A percentile compares a stretch with the other conserved stretches of the same genome.
Conservation (phyloP, 768 basidiomycete genomes). For the Artomyces pyxidatus region DNA sequence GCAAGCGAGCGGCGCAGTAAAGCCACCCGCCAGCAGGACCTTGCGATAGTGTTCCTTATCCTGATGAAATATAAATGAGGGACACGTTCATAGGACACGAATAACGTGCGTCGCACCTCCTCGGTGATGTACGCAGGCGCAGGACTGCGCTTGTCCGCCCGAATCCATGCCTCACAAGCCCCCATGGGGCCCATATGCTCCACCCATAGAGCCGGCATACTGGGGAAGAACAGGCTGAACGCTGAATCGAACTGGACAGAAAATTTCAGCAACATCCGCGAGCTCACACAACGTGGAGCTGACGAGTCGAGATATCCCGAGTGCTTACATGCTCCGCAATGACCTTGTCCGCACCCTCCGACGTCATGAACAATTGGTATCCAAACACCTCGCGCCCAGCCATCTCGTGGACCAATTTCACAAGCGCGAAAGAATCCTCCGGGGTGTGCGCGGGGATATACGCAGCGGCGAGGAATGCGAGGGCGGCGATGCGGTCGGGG, state of each 20-base stretch:
- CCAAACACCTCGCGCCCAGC: constrained; percentile 32
- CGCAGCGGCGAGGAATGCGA: constrained; percentile 28
- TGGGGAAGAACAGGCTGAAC: constrained; percentile 24
- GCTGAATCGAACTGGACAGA: constrained; percentile 26
- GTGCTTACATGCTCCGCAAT: constrained; percentile 28
- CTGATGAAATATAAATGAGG: constrained; percentile 14
- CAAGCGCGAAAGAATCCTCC: constrained; percentile 20
- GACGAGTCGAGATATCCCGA: not conserved
- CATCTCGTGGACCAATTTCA: constrained; percentile 19
- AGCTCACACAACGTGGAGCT: no score
- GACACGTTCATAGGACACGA: not conserved
- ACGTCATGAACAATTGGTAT: constrained; percentile 33
- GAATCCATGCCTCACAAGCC: constrained; percentile 25
- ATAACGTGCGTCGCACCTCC: constrained; percentile 20
- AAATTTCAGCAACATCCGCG: not conserved
- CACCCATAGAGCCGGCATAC: constrained; percentile 23
- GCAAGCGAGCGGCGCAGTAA: constrained; percentile 30
- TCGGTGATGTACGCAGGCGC: constrained; percentile 24
- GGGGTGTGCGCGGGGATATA: constrained; percentile 24
- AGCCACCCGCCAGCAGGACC: constrained; percentile 24
- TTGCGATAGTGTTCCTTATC: constrained; percentile 21
- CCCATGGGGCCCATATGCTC: constrained; percentile 29
- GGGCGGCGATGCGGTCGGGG: constrained; percentile 33
- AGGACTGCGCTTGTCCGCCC: constrained; percentile 5
- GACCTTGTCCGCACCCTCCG: constrained; percentile 23